Evolutionary conservation across 1,284 basidiomycete species (phyloP), one percentile per base, ranked within the genome.

Genomic region (Ustilago cynodontis): DNA sequence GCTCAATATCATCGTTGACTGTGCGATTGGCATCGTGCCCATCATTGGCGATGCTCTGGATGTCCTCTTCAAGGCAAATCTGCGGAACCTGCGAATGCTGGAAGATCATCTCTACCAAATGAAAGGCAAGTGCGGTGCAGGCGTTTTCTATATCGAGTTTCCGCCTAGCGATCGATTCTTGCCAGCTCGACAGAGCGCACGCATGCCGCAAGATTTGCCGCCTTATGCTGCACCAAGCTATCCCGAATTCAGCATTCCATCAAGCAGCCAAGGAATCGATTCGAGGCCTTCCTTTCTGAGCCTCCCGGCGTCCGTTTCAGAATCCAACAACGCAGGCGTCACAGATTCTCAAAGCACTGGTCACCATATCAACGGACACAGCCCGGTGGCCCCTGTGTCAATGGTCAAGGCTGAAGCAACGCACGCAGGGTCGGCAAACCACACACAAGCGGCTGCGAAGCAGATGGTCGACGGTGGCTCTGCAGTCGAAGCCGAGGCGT

Each of bases 41-140:
- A n/a, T 86, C 16, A 59, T 86, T 16, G 85, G 85, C 3, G 84
- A 86, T 61, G 62, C 80, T 4, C 67, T 84, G 18, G 84, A 86
- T 54, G 79, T 86, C 7, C 66, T 82, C 8, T 86, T 85, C 72
- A 84, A 85, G 59, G 77, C 82, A 9, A 86, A 85, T 49, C 54
- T 84, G 33, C 64, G 82, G 24, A 85, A 85, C 41, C 59, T 85
- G 28, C 71, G 69, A 13, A 51, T 82, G 37, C 61, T 85, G 41
- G 83, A 85, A 52, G 75, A 80, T 24, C 82, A 83, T 65, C 65
- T 85, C 35, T 56, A 80, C 35, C 59, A 71, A 10, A 61, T 51
- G 8, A 55, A 58, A 29, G 78, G 78, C 58, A 68, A 49, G 28
- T 80, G 78, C 35, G 66, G 62, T 7, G 68, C 71, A 1, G 76